Base-by-base conservation (phyloP, 2,329 filamentous ascomycete species). In the Sporothrix brunneoviolacea region DNA sequence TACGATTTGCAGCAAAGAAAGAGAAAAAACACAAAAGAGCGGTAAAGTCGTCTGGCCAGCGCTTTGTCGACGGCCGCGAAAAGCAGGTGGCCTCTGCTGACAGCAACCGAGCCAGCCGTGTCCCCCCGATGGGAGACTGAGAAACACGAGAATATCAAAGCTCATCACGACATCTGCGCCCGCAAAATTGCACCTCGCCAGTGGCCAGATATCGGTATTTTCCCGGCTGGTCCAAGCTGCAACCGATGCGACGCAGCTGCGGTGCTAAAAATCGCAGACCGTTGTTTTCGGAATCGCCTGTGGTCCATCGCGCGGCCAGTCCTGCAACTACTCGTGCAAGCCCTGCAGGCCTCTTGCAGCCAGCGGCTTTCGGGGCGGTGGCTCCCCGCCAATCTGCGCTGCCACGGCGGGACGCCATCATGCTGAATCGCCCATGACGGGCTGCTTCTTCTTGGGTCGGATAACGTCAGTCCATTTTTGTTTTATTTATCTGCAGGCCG, bases 161-260 rank as follows among this genome's bases (percentile, higher is more conserved):
- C 21, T 15, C 8, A 45, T 45, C 42, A 45, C 42, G 42, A 37
- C 42, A 35, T 33, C 32, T 45, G 19, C 21, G 35, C 27, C 32
- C 42, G 42, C 19, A 32, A 36, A 36, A 27, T 28, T 45, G n/a
- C 32, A 37, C 15, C 22, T 44, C 6, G 13, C 32, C 18, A 36
- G 32, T 45, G 21, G 42, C 32, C 42, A 44, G 30, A 35, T 24
- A 44, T 44, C 42, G 18, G 42, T 44, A 35, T 44, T 44, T 44
- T 44, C 42, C 42, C 30, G 30, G 19, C 42, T 36, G 42, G 42
- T 27, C 42, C 42, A 36, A 37, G 42, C 19, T 36, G 21, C 30
- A 16, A n/a, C 15, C 21, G n/a, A 45, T 36, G 42, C 21, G 33
- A 45, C 32, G 42, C 21, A 16, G 32, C 24, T 28, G 19, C 19